A percentile compares a stretch with the other conserved stretches of the same genome.
These are phyloP conservation scores for Apodospora peruviana DNA, from an alignment of 495 filamentous ascomycete genomes.

Conservation along the genomic window DNA sequence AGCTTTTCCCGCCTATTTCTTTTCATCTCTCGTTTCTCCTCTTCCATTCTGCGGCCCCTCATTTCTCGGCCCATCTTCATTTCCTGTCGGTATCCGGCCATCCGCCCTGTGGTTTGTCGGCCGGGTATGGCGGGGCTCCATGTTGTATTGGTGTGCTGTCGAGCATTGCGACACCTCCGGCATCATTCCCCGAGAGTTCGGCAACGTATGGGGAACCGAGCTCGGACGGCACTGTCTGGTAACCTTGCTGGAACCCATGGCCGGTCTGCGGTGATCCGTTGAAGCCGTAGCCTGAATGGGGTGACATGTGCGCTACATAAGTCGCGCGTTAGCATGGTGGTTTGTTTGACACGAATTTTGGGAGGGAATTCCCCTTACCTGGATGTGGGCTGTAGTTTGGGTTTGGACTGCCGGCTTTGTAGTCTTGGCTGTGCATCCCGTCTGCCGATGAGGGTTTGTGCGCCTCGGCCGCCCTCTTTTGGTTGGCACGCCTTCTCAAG, in stretches of 20 bases:
- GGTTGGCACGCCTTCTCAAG: conserved; percentile 6
- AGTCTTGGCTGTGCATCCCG: too few species aligned
- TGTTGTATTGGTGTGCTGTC: not conserved
- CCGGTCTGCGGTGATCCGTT: not conserved
- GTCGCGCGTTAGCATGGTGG: not conserved
- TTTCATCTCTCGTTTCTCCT: too few species aligned
- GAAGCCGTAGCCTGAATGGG: not conserved
- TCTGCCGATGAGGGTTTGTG: not conserved
- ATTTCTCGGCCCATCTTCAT: too few species aligned
- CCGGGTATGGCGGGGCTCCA: too few species aligned
- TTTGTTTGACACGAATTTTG: not conserved
- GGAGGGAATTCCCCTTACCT: not conserved
- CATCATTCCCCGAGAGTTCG: not conserved
- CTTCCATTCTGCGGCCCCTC: too few species aligned
- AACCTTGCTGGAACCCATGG: not conserved
- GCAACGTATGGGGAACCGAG: not conserved
- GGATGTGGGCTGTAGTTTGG: not conserved
- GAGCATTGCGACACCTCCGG: not conserved
- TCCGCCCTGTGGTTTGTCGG: too few species aligned
- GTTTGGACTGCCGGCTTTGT: too few species aligned
- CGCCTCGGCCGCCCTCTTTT: not conserved
- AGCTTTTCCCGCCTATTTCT: too few species aligned
- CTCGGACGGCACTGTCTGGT: not conserved
- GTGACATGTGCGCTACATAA: not conserved
- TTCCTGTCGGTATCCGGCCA: too few species aligned